Base-by-base conservation (phyloP, 768 basidiomycete genomes). In the Suillus subluteus region DNA sequence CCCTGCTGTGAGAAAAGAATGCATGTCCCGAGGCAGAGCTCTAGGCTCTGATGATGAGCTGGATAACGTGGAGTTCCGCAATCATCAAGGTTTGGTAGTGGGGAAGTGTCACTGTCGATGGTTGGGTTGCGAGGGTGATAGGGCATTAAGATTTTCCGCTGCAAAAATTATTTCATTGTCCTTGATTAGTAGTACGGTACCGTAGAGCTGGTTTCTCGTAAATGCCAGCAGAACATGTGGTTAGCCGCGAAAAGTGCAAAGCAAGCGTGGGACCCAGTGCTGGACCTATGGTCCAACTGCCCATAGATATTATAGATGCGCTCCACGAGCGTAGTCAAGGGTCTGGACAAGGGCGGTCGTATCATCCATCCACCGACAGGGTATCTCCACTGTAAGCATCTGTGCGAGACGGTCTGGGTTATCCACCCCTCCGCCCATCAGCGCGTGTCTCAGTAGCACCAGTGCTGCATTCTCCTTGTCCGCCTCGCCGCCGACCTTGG, bases 351-450 rank as follows among this genome's bases (percentile, higher is more conserved):
- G 54, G 21, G 87, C 78, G 0, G 86, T 87, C 3, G 84, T 86
- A 71, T 88, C 87, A 70, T 88, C 87, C 82, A 87, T 85, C 86
- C 86, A 87, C 59, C 79, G 73, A 43, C 71, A 74, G 32, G 70
- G 68, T 75, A 81, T 81, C 73, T 87, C 85, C 37, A 84, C 81
- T 5, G 85, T 86, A 62, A 88, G 71, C 73, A 79, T 75, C 62
- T 79, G 75, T 30, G 83, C 85, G 16, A 83, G 79, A 48, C 76
- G 75, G 46, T 82, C 80, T 43, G 63, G 62, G 62, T 83, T 81
- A 12, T 78, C 73, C 8, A 81, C 83, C 2, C 84, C 84, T 41
- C 58, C 58, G 6, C 40, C 58, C 40, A 59, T 41, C 52, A 87
- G 70, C 0, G 77, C 84, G 44, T 82, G 78, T 3, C 83, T 77